Evolutionary conservation across 2,329 filamentous ascomycete species (phyloP).

Genomic region (Colletotrichum sp.): DNA sequence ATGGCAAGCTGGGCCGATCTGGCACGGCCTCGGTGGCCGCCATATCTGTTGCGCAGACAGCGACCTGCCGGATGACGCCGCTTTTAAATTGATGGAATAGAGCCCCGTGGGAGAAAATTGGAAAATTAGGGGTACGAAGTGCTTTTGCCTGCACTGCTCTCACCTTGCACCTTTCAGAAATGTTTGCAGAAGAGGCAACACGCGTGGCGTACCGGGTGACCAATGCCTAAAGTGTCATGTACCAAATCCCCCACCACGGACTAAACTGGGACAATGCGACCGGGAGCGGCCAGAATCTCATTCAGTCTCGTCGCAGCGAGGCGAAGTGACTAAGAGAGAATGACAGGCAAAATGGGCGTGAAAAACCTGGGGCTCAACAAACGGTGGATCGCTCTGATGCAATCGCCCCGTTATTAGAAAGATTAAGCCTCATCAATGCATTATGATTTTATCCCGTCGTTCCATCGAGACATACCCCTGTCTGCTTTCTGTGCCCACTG

Average conservation of each 20-base stretch:
- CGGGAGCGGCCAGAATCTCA: neutral
- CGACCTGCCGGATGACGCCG: neutral
- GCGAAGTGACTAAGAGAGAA: neutral
- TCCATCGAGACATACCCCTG: neutral
- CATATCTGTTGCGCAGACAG: neutral
- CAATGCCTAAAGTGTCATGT: neutral
- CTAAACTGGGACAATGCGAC: neutral
- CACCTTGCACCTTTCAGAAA: neutral
- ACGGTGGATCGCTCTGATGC: constrained; percentile 6
- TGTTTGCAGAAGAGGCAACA: neutral
- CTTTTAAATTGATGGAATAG: neutral
- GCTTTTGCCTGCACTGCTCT: neutral
- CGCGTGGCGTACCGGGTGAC: neutral
- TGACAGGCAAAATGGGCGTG: neutral
- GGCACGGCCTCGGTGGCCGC: constrained; percentile 20
- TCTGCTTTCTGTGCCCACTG: neutral
- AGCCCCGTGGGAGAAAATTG: neutral
- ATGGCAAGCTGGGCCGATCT: constrained; percentile 64
- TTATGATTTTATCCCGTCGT: neutral
- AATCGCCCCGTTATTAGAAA: constrained; percentile 5
- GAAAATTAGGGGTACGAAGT: neutral
- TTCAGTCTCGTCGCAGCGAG: neutral
- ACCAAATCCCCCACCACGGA: neutral
- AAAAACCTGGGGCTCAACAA: constrained; percentile 16
- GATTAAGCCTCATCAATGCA: neutral